Conservation (phyloP, 257 asterid genomes). For the Nicotiana obtusifolia region DNA sequence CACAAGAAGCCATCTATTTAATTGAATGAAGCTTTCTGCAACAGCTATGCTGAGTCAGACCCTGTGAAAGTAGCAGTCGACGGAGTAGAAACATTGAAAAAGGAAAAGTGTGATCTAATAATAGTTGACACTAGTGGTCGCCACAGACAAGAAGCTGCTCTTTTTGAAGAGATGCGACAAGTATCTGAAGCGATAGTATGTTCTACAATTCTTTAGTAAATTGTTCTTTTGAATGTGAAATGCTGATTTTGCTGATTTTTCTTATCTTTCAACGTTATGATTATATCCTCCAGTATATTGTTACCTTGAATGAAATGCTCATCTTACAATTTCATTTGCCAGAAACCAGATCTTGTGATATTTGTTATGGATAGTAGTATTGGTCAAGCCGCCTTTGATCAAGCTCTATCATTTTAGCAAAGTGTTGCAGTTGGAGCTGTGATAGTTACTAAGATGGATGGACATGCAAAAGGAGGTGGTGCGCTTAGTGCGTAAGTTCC, state of each 20-base stretch:
- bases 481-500: slow-evolving; percentile 82
- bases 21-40: slow-evolving; percentile 17
- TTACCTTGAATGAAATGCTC: background rate
- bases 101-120: slow-evolving; percentile 87
- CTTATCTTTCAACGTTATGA: too few species aligned
- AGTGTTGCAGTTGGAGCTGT: slow-evolving; percentile 99
- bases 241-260: too few species aligned
- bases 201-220: slow-evolving; percentile 1
- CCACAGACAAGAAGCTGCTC: slow-evolving; percentile 96
- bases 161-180: slow-evolving; percentile 99
- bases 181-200: slow-evolving; percentile 88
- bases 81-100: slow-evolving; percentile 91
- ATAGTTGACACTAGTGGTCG: slow-evolving; percentile 98
- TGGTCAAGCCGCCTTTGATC: slow-evolving; percentile 97
- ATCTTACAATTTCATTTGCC: slow-evolving; percentile 15
- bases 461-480: slow-evolving; percentile 99
- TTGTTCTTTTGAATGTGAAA: too few species aligned
- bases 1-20: background rate
- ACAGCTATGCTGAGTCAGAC: slow-evolving; percentile 97
- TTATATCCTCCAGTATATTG: too few species aligned
- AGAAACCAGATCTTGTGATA: slow-evolving; percentile 95
- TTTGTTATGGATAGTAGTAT: slow-evolving; percentile 98
- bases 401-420: slow-evolving; percentile 91
- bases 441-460: slow-evolving; percentile 91
- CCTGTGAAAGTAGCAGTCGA: slow-evolving; percentile 90